Percentiles rank a stretch among this genome's conserved stretches.
Evolutionary conservation across 768 basidiomycete genomes (phyloP).

Genomic region (Porphyrellus cyaneotinctus): DNA sequence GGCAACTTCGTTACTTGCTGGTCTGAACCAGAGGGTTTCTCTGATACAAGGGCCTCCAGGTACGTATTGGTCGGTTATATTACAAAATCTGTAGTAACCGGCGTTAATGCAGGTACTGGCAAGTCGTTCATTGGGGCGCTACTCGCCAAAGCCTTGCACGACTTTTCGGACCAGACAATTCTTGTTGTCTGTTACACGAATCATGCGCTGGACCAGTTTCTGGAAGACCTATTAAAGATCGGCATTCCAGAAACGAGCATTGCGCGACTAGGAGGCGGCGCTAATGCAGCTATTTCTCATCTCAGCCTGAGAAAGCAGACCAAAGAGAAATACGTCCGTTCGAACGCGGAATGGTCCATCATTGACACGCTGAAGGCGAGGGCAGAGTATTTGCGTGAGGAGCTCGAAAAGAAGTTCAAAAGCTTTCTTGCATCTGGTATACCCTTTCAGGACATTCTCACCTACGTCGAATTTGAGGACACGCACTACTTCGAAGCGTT

Average conservation of each 20-base stretch:
- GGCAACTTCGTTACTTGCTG: conserved; percentile 40
- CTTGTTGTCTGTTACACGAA: conserved; percentile 72
- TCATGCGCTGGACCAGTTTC: conserved; percentile 67
- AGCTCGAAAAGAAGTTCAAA: conserved; percentile 31
- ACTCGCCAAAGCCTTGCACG: conserved; percentile 55
- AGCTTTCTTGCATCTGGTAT: conserved; percentile 24
- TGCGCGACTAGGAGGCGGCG: conserved; percentile 55
- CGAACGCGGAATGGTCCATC: conserved; percentile 35
- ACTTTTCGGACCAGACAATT: conserved; percentile 43
- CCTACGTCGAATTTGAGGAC: conserved; percentile 51
- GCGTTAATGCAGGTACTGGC: conserved; percentile 50
- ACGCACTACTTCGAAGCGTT: conserved; percentile 44
- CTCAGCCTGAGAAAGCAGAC: conserved; percentile 43
- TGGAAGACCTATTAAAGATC: conserved; percentile 56
- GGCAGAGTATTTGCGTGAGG: neutral
- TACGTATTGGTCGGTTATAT: conserved; percentile 26
- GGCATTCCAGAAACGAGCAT: conserved; percentile 49
- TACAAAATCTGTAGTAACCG: neutral
- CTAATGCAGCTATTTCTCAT: conserved; percentile 42
- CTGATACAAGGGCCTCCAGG: conserved; percentile 73
- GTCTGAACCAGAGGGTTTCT: conserved; percentile 53
- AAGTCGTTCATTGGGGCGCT: conserved; percentile 70
- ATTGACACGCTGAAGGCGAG: conserved; percentile 39
- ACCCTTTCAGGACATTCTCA: conserved; percentile 32
- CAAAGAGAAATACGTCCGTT: conserved; percentile 19